These are phyloP conservation scores for Paramyrothecium roridum DNA, from an alignment of 2,329 filamentous ascomycete species.

Conservation along the genomic window DNA sequence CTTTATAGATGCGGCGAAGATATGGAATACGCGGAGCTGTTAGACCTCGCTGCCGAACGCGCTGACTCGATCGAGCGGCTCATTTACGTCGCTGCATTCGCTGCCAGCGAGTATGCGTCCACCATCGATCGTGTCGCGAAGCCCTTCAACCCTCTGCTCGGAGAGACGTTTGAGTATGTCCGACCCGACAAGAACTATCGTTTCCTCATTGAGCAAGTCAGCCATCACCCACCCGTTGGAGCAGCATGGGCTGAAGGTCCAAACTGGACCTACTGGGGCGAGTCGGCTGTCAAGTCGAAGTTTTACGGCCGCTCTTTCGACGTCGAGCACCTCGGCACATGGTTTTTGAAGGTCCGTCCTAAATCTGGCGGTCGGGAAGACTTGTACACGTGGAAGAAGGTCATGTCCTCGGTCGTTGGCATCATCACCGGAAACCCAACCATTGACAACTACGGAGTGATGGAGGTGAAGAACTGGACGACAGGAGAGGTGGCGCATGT, in stretches of 20 bases:
- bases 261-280: constrained; percentile 96
- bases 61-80: constrained; percentile 86
- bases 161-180: constrained; percentile 95
- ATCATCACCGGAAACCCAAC: constrained; percentile 96
- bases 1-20: constrained; percentile 94
- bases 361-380: constrained; percentile 74
- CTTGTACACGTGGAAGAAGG: constrained; percentile 98
- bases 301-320: constrained; percentile 98
- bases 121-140: constrained; percentile 97
- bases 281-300: constrained; percentile 92
- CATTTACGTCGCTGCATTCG: constrained; percentile 93
- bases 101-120: constrained; percentile 93
- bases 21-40: constrained; percentile 93
- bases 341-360: constrained; percentile 87
- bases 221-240: constrained; percentile 92
- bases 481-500: constrained; percentile 87
- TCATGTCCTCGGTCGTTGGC: constrained; percentile 93
- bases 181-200: constrained; percentile 95
- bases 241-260: constrained; percentile 90
- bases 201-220: constrained; percentile 98
- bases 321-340: constrained; percentile 92
- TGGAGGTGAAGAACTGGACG: constrained; percentile 97
- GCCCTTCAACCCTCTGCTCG: constrained; percentile 93
- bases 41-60: constrained; percentile 84
- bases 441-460: constrained; percentile 95